Conservation (phyloP, 2,329 filamentous ascomycete species). For the Pseudogymnoascus sp. region DNA sequence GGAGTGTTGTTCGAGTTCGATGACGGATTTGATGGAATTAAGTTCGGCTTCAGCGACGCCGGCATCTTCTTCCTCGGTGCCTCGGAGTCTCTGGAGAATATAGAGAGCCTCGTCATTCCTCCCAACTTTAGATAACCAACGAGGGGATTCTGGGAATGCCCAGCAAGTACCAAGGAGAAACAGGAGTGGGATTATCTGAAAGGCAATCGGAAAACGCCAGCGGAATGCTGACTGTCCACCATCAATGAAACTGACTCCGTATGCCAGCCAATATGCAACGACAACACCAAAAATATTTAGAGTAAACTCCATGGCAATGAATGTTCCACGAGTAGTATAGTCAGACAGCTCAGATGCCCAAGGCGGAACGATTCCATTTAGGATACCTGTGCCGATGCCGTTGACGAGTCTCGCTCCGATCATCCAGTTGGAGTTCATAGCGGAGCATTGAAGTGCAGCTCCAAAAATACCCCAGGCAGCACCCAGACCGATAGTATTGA, state of each 20-base stretch:
- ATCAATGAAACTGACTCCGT: conserved; percentile 48
- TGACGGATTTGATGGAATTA: conserved; percentile 57
- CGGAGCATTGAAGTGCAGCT: conserved; percentile 38
- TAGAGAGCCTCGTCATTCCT: conserved; percentile 59
- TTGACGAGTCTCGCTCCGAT: conserved; percentile 51
- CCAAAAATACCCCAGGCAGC: conserved; percentile 38
- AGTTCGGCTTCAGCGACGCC: conserved; percentile 54
- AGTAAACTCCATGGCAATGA: conserved; percentile 58
- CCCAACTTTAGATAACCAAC: conserved; percentile 58
- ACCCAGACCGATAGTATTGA: conserved; percentile 54
- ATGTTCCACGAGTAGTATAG: conserved; percentile 57
- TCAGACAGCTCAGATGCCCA: conserved; percentile 63
- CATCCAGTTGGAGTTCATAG: conserved; percentile 49
- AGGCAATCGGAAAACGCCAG: conserved; percentile 62
- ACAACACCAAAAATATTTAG: conserved; percentile 62
- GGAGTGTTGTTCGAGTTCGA: conserved; percentile 50
- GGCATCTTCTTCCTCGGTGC: conserved; percentile 44
- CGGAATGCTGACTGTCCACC: conserved; percentile 48
- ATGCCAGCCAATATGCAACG: conserved; percentile 49
- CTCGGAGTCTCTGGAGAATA: conserved; percentile 56
- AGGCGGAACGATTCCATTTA: conserved; percentile 63
- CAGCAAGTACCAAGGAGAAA: conserved; percentile 47
- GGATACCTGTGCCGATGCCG: conserved; percentile 58
- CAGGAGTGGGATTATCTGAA: conserved; percentile 60
- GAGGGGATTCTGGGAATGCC: conserved; percentile 62